phyloP scores from a whole-genome alignment of 2,329 filamentous ascomycete species.

The Hypoxylon sp. region DNA sequence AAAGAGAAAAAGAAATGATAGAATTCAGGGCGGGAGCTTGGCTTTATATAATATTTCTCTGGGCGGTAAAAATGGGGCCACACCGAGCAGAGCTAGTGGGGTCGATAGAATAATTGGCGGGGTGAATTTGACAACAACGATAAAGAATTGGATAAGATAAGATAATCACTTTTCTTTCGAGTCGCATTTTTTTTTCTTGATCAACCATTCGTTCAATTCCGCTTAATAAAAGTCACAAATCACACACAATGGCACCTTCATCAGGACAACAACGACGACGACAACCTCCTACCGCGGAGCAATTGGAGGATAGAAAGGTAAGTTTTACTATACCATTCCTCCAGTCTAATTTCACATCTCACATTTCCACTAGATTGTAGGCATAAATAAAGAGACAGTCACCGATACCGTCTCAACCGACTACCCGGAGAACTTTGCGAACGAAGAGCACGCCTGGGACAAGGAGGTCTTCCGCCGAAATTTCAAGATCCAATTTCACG shows the following conservation, averaged over 20 bases:
- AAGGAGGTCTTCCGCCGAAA: slow-evolving; percentile 74
- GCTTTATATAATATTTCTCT: slow-evolving; percentile 13
- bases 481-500: slow-evolving; percentile 83
- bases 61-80: not conserved
- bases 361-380: slow-evolving; percentile 70
- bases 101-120: slow-evolving; percentile 9
- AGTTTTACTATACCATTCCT: not conserved
- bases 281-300: slow-evolving; percentile 36
- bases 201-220: slow-evolving; percentile 37
- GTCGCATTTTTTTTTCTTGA: slow-evolving; percentile 37
- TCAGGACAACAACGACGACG: slow-evolving; percentile 35
- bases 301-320: slow-evolving; percentile 46
- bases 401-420: slow-evolving; percentile 89
- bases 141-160: slow-evolving; percentile 37
- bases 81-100: slow-evolving; percentile 27
- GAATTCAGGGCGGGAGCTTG: not conserved
- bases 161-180: slow-evolving; percentile 31
- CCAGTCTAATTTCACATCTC: not conserved
- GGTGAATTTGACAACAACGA: slow-evolving; percentile 16
- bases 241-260: slow-evolving; percentile 46
- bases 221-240: slow-evolving; percentile 33
- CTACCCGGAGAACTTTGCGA: slow-evolving; percentile 89
- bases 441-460: slow-evolving; percentile 85
- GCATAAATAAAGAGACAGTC: slow-evolving; percentile 89
- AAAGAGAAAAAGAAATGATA: slow-evolving; percentile 9